Percentiles rank a stretch among this genome's conserved stretches.
phyloP scores from a whole-genome alignment of 148 eudicot species.

The Fagopyrum homotropicum region DNA sequence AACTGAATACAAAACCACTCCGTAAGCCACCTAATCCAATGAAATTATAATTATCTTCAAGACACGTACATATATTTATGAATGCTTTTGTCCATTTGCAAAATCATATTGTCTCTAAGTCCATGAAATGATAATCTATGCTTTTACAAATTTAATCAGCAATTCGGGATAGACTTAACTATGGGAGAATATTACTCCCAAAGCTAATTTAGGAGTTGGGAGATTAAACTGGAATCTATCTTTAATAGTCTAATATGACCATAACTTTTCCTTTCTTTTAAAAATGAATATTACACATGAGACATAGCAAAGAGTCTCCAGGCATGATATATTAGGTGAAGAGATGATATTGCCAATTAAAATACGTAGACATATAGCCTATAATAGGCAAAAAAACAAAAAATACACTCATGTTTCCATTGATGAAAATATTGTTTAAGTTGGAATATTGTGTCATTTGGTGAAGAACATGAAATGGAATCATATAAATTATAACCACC shows the following conservation, averaged over 20 bases:
- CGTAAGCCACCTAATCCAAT: constrained; percentile 5
- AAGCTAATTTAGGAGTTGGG: background rate
- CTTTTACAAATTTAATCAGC: background rate
- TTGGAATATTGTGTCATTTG: background rate
- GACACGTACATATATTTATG: background rate
- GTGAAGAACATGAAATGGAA: background rate
- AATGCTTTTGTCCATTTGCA: background rate
- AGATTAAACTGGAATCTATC: background rate
- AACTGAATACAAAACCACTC: background rate
- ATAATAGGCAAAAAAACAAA: background rate
- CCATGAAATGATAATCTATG: background rate
- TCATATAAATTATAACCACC: background rate
- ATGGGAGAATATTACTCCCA: background rate
- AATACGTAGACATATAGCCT: background rate
- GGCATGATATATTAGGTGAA: background rate
- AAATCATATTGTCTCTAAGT: background rate
- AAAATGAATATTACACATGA: background rate
- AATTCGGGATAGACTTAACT: background rate
- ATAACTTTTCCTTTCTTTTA: background rate
- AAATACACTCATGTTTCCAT: background rate
- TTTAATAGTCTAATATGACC: background rate
- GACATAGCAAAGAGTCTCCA: background rate
- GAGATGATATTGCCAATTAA: background rate
- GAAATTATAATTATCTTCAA: background rate
- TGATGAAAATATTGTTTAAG: background rate